Base-by-base conservation (phyloP, 176 grass and related monocot genomes). In the Oryza meridionalis region DNA sequence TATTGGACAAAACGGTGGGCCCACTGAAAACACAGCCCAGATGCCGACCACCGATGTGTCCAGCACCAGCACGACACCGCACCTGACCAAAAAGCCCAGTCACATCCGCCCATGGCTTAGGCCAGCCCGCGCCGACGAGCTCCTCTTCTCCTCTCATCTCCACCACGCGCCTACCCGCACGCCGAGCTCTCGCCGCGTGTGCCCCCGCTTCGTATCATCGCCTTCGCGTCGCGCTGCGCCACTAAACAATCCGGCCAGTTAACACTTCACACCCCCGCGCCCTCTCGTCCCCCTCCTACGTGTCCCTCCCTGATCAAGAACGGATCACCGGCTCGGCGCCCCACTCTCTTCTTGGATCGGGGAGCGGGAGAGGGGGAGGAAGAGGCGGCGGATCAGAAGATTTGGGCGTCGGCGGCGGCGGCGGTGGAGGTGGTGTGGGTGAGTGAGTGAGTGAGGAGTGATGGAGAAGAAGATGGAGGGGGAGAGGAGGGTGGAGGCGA, bases 401-500 rank as follows among this genome's bases (percentile, higher is more conserved):
- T 86, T 90, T 16, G 35, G 67, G 73, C 35, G 43, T 64, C 35
- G 4, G 32, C 32, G 32, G 32, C 2, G 29, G 29, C 2, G 29
- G 29, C 2, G 42, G 22, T 7, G 35, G 7, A 66, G 21, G 65
- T 13, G 64, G 16, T 3, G 43, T 72, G 45, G 29, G 29, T 72
- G 46, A 29, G 82, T 33, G 32, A 33, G 32, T 33, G 32, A 33
- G 32, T 33, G 17, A 14, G 4, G n/a, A 3, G 35, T 3, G 40
- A 77, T 83, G 81, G 87, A 75, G 69, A 85, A 75, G 65, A 49
- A 86, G 87, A 22, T 9, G 70, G 86, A 38, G 25, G 70, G 21
- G 69, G 80, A 67, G 66, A 65, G 17, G 66, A 65, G 17, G 32
- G 88, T 75, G 67, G 82, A 72, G 82, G 94, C 88, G 75, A 50